A percentile compares a stretch with the other conserved stretches of the same genome.
phyloP scores from a whole-genome alignment of 2,329 filamentous ascomycete genomes.

The Colletotrichum kahawae region DNA sequence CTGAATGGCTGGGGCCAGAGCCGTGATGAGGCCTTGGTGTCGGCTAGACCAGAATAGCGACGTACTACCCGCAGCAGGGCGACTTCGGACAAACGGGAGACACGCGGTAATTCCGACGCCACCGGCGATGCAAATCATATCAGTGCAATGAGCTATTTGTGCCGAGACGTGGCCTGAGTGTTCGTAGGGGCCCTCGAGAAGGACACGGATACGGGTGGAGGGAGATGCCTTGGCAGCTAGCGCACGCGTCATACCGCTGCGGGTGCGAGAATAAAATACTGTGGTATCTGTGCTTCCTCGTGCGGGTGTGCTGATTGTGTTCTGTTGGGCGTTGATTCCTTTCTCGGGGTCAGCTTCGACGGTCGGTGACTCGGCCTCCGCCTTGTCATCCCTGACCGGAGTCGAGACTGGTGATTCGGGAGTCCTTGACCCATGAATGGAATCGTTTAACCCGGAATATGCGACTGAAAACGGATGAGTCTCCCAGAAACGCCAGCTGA shows the following conservation, averaged over 20 bases:
- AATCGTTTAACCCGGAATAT: neutral
- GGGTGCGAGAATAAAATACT: neutral
- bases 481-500: constrained; percentile 18
- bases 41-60: constrained; percentile 1
- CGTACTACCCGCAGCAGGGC: neutral
- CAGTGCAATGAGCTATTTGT: neutral
- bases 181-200: neutral
- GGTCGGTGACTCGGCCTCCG: neutral
- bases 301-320: no score
- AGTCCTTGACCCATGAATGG: neutral
- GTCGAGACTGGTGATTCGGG: neutral
- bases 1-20: neutral
- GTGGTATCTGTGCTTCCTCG: neutral
- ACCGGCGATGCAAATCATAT: constrained; percentile 9
- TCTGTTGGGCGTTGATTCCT: neutral
- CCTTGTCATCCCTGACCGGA: neutral
- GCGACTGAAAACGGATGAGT: constrained; percentile 15
- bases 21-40: neutral
- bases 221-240: neutral
- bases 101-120: constrained; percentile 7
- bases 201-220: neutral
- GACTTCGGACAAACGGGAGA: neutral
- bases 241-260: neutral
- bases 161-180: neutral
- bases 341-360: neutral